Base-by-base conservation (phyloP, 306 rosid species). In the Corylus americana region DNA sequence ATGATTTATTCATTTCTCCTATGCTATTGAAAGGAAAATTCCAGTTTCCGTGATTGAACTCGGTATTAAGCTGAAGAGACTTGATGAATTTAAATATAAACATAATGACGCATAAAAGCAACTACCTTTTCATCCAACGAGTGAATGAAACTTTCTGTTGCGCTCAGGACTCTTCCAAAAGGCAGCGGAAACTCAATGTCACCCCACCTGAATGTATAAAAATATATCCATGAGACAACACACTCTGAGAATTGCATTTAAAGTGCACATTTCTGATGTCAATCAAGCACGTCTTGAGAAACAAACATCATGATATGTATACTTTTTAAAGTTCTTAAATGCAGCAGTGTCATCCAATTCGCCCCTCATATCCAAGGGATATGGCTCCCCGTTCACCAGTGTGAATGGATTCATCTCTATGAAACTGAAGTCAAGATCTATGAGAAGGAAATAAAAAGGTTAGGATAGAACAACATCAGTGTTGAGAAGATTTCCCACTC, bases 261-360 rank as follows among this genome's bases (percentile, higher is more conserved):
- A 17, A 53, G 10, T 69, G 73, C n/a, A 57, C 27, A 74, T 31
- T 79, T 81, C 74, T 50, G 35, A 74, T 55, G 54, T 54, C 11
- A 72, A 48, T 78, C 63, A 71, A 82, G 54, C 50, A 77, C 59
- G 49, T 70, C 51, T 74, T 31, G n/a, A 55, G 67, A 79, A 49
- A 75, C 73, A 55, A 77, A 70, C 53, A 69, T 68, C 55, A 51
- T 78, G 80, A 35, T 55, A 78, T 0, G 42, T 53, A 78, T 89
- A 93, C 98, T 86, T 93, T 70, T 86, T 86, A 80, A 93, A 91
- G 88, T 91, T 93, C 88, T 93, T 91, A 82, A 93, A 93, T 11
- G 91, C 93, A 45, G 97, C 97, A 77, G 94, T 93, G 84, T 93
- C 98, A 81, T 93, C 98, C 87, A 93, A 74, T 80, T 93, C 98